These are phyloP conservation scores for Lithocarpus polystachyus DNA, from an alignment of 306 rosid species.

Conservation along the genomic window DNA sequence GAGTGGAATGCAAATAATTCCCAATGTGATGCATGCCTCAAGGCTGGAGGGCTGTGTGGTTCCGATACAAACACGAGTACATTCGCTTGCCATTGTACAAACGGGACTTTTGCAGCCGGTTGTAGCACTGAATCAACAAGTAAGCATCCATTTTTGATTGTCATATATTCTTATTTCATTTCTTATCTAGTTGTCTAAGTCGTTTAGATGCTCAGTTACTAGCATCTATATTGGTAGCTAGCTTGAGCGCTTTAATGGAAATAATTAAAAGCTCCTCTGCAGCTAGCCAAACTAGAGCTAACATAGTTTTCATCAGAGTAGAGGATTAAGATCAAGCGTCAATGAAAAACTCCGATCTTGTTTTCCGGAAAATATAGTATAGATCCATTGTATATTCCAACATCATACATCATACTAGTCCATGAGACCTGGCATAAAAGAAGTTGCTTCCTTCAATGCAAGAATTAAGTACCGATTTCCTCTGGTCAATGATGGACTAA, in stretches of 20 bases:
- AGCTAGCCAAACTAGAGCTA: not conserved
- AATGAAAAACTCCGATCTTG: not conserved
- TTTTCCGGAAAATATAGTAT: not conserved
- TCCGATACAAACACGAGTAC: slow-evolving; percentile 14
- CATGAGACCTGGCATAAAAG: not conserved
- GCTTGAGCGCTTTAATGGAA: not conserved
- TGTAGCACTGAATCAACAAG: slow-evolving; percentile 21
- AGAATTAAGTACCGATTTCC: not conserved
- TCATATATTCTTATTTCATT: not conserved
- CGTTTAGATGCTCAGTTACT: not conserved
- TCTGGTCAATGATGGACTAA: not conserved
- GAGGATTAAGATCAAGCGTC: not conserved
- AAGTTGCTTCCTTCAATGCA: not conserved
- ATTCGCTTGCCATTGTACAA: slow-evolving; percentile 50
- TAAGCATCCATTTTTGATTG: slow-evolving; percentile 7
- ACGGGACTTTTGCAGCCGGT: slow-evolving; percentile 28
- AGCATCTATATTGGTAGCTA: not conserved
- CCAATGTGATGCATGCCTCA: slow-evolving; percentile 39
- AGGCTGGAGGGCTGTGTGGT: slow-evolving; percentile 51
- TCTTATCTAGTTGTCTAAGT: not conserved
- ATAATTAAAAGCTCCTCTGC: not conserved
- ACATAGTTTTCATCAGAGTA: not conserved
- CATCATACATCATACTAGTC: not conserved
- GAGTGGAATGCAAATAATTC: slow-evolving; percentile 40
- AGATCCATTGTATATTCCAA: too few species aligned